Base-by-base conservation (phyloP, 202 grass and related monocot genomes). In the Hordeum pubiflorum region DNA sequence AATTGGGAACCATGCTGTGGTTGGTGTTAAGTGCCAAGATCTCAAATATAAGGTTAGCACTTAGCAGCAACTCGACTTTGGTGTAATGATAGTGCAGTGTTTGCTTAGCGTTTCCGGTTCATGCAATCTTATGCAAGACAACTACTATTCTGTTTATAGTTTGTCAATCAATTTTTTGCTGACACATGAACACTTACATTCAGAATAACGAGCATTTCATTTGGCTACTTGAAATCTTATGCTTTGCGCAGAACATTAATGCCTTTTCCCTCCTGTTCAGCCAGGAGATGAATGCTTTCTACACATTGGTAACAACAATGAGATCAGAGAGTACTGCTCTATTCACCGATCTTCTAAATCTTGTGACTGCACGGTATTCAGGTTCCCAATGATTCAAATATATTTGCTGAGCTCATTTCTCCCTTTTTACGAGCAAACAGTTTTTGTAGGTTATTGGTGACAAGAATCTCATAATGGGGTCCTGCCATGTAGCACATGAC, bases 401-500 rank as follows among this genome's bases (percentile, higher is more conserved):
- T 74, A 79, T 84, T 48, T 23, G 10, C 12, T 20, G 3, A 67
- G 9, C 56, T 58, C 68, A 72, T 21, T 52, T 73, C 29, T 4
- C 10, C 20, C 59, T 8, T 64, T 68, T 82, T 52, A 81, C 39
- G 39, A 63, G 63, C 63, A 27, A 18, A 15, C 12, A 72, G 76
- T 58, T 37, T 43, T 89, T 41, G 62, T 89, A 98, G 95, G 86
- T 93, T 93, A 93, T 98, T 79, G 92, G 88, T 72, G 69, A 98
- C 60, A 89, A 87, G 61, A 98, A 98, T 80, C 77, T 98, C 69
- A 86, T 98, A 76, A 94, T 98, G 95, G 95, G 95, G 20, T 91
- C 88, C 4, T 98, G 92, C 54, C 95, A 98, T 94, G 83, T 98
- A 78, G 95, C 95, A 63, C 95, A 98, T 89, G 95, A 95, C 63